Percentiles rank a stretch among this genome's conserved stretches.
Conservation (phyloP, 768 basidiomycete species). For the Leccinellum albellum region DNA sequence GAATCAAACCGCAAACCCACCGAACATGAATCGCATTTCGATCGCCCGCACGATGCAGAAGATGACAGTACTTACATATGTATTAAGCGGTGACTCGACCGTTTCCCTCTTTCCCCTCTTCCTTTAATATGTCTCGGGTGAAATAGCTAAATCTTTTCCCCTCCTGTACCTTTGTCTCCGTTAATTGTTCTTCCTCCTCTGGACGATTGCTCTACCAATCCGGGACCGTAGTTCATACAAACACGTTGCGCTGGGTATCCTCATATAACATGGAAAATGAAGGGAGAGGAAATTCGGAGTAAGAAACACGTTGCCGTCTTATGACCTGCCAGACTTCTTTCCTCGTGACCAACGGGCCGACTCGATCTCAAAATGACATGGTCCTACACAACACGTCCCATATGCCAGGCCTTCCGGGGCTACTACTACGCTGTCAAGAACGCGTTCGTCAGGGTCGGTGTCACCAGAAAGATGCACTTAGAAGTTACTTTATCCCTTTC, state of each 20-base stretch:
- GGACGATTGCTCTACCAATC: not conserved
- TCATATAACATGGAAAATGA: not conserved
- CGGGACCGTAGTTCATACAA: not conserved
- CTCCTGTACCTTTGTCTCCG: not conserved
- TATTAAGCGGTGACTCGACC: not conserved
- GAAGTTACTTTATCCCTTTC: not conserved
- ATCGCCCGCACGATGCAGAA: not conserved
- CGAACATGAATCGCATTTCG: not conserved
- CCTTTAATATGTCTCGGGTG: slow-evolving; percentile 6
- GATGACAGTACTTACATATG: not conserved
- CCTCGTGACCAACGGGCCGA: not conserved
- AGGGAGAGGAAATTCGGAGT: not conserved
- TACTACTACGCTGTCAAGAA: not conserved
- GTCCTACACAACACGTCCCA: slow-evolving; percentile 2
- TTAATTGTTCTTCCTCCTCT: not conserved
- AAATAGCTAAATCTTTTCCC: not conserved
- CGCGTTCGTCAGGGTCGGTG: not conserved
- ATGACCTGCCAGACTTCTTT: slow-evolving; percentile 16
- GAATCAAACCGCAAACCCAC: not conserved
- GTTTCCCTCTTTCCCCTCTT: not conserved
- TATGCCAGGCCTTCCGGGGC: not conserved
- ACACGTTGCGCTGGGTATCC: not conserved
- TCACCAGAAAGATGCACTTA: slow-evolving; percentile 2
- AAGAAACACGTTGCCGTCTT: slow-evolving; percentile 16
- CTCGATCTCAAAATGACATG: slow-evolving; percentile 9